These are phyloP conservation scores for Astrothelium subdiscretum DNA, from an alignment of 495 filamentous ascomycete genomes.

Conservation along the genomic window DNA sequence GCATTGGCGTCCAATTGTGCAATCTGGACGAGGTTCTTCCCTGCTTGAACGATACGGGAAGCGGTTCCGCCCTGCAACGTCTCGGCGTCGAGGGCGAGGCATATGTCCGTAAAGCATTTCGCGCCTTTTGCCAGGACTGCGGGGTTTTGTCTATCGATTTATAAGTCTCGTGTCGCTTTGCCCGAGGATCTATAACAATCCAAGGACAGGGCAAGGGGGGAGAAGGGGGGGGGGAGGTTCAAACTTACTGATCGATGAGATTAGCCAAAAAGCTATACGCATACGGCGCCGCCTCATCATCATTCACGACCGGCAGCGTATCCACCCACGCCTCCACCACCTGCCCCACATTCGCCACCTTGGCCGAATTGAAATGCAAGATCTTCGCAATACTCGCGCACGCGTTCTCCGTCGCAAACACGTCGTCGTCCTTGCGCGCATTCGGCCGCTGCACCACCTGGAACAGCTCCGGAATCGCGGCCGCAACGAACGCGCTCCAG, in stretches of 20 bases:
- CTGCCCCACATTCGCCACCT: slow-evolving; percentile 59
- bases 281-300: slow-evolving; percentile 95
- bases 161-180: slow-evolving; percentile 1
- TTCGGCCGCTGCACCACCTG: slow-evolving; percentile 65
- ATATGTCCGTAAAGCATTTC: slow-evolving; percentile 72
- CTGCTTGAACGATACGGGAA: slow-evolving; percentile 56
- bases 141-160: slow-evolving; percentile 62
- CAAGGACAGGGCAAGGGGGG: not conserved
- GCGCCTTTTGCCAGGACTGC: slow-evolving; percentile 59
- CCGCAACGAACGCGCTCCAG: slow-evolving; percentile 75
- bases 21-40: slow-evolving; percentile 57
- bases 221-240: not conserved
- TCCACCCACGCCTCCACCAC: slow-evolving; percentile 73
- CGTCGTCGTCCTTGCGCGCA: slow-evolving; percentile 80
- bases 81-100: slow-evolving; percentile 78
- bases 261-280: slow-evolving; percentile 86
- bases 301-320: slow-evolving; percentile 81
- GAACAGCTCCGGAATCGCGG: slow-evolving; percentile 70
- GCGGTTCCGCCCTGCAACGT: slow-evolving; percentile 77
- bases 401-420: slow-evolving; percentile 96
- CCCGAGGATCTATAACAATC: not conserved
- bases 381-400: slow-evolving; percentile 96
- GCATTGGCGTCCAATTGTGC: slow-evolving; percentile 60
- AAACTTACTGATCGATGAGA: slow-evolving; percentile 83
- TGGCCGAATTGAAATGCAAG: slow-evolving; percentile 69